Percentiles rank a stretch among this genome's conserved stretches.
These are phyloP conservation scores for Daldinia sp. DNA, from an alignment of 2,329 filamentous ascomycete genomes.

Conservation along the genomic window DNA sequence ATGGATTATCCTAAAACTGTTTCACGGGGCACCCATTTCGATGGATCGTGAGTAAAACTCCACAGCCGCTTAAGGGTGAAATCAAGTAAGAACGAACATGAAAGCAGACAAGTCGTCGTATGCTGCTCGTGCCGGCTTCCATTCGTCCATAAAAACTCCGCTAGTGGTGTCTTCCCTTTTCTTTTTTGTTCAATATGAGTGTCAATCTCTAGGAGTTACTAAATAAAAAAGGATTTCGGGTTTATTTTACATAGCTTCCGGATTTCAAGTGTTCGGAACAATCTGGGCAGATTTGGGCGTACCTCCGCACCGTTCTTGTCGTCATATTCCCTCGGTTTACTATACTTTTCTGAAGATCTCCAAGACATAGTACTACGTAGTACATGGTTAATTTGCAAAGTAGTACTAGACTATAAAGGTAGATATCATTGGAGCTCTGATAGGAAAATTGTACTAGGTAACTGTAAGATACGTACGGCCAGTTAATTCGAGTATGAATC, in stretches of 20 bases:
- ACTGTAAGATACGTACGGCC: not conserved
- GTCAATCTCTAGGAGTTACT: not conserved
- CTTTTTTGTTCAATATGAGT: not conserved
- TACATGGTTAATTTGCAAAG: not conserved
- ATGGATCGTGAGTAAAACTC: slow-evolving; percentile 21
- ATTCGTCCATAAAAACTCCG: slow-evolving; percentile 29
- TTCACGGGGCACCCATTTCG: slow-evolving; percentile 16
- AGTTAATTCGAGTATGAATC: not conserved
- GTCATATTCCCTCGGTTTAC: not conserved
- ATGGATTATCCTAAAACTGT: slow-evolving; percentile 23
- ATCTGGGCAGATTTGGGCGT: not conserved
- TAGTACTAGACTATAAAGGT: not conserved
- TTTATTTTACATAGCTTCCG: not conserved
- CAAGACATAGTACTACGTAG: not conserved
- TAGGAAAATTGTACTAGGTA: not conserved
- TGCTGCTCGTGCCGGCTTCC: not conserved
- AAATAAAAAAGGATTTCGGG: not conserved
- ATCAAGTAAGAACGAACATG: slow-evolving; percentile 18
- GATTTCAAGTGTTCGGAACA: not conserved
- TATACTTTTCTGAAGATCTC: not conserved
- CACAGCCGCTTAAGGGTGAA: not conserved
- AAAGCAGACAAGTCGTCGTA: not conserved
- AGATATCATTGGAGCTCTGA: not conserved
- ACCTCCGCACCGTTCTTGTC: not conserved
- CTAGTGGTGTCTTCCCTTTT: not conserved